These are phyloP conservation scores for Phaseolus coccineus DNA, from an alignment of 331 rosid species.

Conservation along the genomic window DNA sequence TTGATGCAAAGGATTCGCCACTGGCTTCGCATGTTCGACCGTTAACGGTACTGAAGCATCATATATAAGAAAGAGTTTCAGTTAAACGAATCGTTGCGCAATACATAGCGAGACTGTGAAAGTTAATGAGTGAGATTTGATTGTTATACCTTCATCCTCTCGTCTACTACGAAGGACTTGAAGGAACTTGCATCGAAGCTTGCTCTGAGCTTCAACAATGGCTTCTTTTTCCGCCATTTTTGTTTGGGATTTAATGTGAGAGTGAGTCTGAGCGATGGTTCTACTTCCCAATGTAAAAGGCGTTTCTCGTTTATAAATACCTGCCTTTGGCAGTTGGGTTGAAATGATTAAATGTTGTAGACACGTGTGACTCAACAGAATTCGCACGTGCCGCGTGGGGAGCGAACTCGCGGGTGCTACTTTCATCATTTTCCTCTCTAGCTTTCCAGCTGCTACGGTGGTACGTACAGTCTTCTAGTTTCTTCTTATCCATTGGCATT, in stretches of 20 bases:
- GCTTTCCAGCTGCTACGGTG: background rate
- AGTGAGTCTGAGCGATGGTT: background rate
- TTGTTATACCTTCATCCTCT: conserved; percentile 54
- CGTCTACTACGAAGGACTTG: conserved; percentile 61
- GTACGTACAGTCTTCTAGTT: background rate
- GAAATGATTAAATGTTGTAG: background rate
- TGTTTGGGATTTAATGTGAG: conserved; percentile 29
- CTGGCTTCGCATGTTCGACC: conserved; percentile 66
- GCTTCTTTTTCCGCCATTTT: conserved; percentile 37
- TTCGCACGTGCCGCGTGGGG: conserved; percentile 50
- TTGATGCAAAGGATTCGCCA: conserved; percentile 60
- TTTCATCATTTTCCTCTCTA: background rate
- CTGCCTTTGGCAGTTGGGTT: conserved; percentile 38
- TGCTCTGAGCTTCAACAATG: conserved; percentile 40
- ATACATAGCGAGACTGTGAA: background rate
- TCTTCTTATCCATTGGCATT: background rate
- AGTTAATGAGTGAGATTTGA: background rate
- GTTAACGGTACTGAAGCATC: conserved; percentile 62
- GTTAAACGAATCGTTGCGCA: background rate
- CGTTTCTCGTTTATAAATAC: conserved; percentile 29
- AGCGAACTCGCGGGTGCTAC: background rate
- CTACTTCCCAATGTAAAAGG: background rate
- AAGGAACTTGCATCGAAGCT: conserved; percentile 67
- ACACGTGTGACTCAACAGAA: conserved; percentile 45
- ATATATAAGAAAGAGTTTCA: background rate